A percentile compares a stretch with the other conserved stretches of the same genome.
These are phyloP conservation scores for Fusarium pseudoanthophilum DNA, from an alignment of 2,329 filamentous ascomycete genomes.

Conservation along the genomic window DNA sequence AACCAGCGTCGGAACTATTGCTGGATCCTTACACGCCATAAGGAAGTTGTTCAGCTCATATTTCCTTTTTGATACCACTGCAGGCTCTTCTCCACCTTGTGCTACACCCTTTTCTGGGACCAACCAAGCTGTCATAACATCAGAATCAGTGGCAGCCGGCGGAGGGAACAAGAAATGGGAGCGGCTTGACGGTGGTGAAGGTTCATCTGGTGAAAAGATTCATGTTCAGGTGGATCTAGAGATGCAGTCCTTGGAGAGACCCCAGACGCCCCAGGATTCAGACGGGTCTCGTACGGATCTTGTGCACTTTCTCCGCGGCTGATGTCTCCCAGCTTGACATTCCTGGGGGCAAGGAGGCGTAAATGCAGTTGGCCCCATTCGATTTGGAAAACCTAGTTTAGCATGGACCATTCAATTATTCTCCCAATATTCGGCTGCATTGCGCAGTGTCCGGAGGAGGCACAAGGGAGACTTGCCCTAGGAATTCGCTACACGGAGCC, in stretches of 20 bases:
- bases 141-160: background rate
- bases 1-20: background rate
- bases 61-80: background rate
- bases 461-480: rapidly evolving
- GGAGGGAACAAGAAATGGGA: background rate
- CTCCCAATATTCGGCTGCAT: too few species aligned
- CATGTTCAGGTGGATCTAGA: background rate
- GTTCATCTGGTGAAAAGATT: background rate
- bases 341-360: rapidly evolving
- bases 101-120: background rate
- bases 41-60: background rate
- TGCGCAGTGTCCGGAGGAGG: too few species aligned
- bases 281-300: rapidly evolving
- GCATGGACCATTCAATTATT: background rate
- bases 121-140: background rate
- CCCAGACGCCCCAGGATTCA: background rate
- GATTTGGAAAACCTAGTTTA: background rate
- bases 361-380: background rate
- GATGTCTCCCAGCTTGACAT: rapidly evolving
- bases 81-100: background rate
- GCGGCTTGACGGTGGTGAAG: background rate
- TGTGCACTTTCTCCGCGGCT: background rate
- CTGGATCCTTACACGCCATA: background rate
- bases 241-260: background rate
- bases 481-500: too few species aligned